A percentile compares a stretch with the other conserved stretches of the same genome.
phyloP scores from a whole-genome alignment of 2,329 filamentous ascomycete species.

The Alternaria novae-zelandiae region DNA sequence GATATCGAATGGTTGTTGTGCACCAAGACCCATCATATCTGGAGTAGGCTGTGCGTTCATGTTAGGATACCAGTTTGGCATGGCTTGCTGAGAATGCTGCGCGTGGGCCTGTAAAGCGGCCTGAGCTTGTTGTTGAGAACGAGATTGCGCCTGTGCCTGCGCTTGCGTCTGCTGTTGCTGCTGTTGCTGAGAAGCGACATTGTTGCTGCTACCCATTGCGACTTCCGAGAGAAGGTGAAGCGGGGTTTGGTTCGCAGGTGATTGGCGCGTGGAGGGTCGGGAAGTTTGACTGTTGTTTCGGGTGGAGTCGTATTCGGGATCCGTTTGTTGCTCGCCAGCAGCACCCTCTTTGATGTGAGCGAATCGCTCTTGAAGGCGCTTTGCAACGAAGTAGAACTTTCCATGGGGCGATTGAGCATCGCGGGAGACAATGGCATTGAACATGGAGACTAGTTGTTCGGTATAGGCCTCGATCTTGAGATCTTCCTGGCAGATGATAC shows the following conservation, averaged over 20 bases:
- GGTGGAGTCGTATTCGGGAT: constrained; percentile 29
- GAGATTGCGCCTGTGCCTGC: constrained; percentile 17
- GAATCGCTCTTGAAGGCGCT: constrained; percentile 55
- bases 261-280: constrained; percentile 28
- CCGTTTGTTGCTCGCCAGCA: constrained; percentile 32
- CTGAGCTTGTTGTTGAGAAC: constrained; percentile 33
- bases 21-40: constrained; percentile 37
- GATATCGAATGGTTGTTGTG: constrained; percentile 36
- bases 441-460: constrained; percentile 55
- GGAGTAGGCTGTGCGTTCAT: constrained; percentile 24
- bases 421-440: constrained; percentile 50
- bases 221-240: constrained; percentile 50
- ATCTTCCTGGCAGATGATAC: constrained; percentile 56
- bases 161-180: not conserved
- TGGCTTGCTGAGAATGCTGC: constrained; percentile 24
- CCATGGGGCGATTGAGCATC: constrained; percentile 53
- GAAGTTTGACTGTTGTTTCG: constrained; percentile 22
- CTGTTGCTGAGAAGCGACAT: constrained; percentile 14
- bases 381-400: constrained; percentile 56
- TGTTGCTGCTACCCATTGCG: constrained; percentile 46
- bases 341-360: constrained; percentile 52
- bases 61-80: constrained; percentile 39
- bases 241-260: constrained; percentile 44
- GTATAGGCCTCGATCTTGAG: constrained; percentile 56
- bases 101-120: constrained; percentile 34